These are phyloP conservation scores for Saksenaea oblongispora DNA, from an alignment of 371 early-diverging fungal genomes.

Conservation along the genomic window DNA sequence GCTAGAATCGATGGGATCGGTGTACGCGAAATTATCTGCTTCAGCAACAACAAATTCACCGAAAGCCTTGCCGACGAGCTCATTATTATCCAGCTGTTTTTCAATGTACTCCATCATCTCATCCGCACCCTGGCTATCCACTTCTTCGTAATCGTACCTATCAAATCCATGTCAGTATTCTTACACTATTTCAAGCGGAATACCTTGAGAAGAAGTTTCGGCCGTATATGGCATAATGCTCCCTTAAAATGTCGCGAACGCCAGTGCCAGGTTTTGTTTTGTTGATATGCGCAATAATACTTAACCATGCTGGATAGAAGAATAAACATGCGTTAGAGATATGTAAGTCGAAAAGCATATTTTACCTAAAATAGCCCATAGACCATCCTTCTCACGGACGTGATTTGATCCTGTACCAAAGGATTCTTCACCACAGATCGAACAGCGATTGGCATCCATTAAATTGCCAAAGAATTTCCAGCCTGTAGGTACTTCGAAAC, in stretches of 20 bases:
- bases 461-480: slow-evolving; percentile 99
- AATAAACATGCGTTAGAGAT: neutral
- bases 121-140: slow-evolving; percentile 78
- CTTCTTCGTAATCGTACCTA: slow-evolving; percentile 96
- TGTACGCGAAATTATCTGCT: slow-evolving; percentile 91
- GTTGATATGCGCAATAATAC: slow-evolving; percentile 84
- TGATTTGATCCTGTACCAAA: slow-evolving; percentile 98
- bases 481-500: slow-evolving; percentile 92
- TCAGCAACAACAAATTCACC: slow-evolving; percentile 69
- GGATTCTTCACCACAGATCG: slow-evolving; percentile 97
- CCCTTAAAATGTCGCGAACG: slow-evolving; percentile 79
- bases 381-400: slow-evolving; percentile 97
- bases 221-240: slow-evolving; percentile 85
- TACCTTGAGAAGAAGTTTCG: slow-evolving; percentile 95
- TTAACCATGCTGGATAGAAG: slow-evolving; percentile 81
- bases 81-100: slow-evolving; percentile 43
- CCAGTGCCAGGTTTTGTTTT: slow-evolving; percentile 49
- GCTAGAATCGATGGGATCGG: slow-evolving; percentile 90
- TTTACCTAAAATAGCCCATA: slow-evolving; percentile 92
- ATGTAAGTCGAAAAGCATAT: neutral
- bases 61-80: slow-evolving; percentile 59
- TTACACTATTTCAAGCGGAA: neutral
- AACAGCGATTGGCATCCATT: slow-evolving; percentile 95
- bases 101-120: slow-evolving; percentile 79
- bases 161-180: neutral